Conservation (phyloP, 164 flowering plant genomes). For the Stephania cephalantha region DNA sequence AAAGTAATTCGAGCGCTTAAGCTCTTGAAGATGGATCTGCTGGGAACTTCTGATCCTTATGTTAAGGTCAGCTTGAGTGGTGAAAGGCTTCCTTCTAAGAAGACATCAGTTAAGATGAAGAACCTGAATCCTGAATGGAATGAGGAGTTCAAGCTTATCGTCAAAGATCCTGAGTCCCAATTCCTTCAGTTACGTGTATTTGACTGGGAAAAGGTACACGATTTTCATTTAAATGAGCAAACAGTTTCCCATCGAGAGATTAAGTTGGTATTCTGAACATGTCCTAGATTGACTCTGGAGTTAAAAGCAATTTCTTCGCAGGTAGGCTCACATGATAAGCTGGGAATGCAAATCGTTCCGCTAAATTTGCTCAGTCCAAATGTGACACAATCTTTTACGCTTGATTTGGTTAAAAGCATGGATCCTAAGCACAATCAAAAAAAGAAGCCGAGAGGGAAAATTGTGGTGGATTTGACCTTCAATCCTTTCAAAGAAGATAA, state of each 20-base stretch:
- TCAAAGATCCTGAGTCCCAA: constrained; percentile 63
- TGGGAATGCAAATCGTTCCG: constrained; percentile 77
- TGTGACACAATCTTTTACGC: constrained; percentile 40
- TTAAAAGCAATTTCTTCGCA: constrained; percentile 14
- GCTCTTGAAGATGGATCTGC: constrained; percentile 56
- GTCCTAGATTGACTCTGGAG: neutral
- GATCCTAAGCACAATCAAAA: constrained; percentile 56
- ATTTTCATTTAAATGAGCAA: constrained; percentile 1
- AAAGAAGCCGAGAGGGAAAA: constrained; percentile 44
- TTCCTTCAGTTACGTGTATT: constrained; percentile 48
- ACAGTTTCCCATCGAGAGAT: neutral
- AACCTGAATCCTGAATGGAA: constrained; percentile 73
- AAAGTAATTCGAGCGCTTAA: constrained; percentile 51
- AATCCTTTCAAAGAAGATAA: constrained; percentile 51
- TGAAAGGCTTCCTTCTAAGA: constrained; percentile 47
- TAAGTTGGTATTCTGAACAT: neutral
- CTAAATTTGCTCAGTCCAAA: constrained; percentile 45
- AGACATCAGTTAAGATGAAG: constrained; percentile 51
- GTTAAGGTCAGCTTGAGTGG: constrained; percentile 59
- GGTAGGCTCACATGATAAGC: constrained; percentile 65
- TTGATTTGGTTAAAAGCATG: constrained; percentile 51
- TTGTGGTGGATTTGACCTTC: constrained; percentile 47
- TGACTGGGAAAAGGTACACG: constrained; percentile 75
- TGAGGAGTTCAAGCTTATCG: constrained; percentile 56
- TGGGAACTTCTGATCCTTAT: constrained; percentile 74